Base-by-base conservation (phyloP, 345 rosid genomes). In the Citrus hindsii region DNA sequence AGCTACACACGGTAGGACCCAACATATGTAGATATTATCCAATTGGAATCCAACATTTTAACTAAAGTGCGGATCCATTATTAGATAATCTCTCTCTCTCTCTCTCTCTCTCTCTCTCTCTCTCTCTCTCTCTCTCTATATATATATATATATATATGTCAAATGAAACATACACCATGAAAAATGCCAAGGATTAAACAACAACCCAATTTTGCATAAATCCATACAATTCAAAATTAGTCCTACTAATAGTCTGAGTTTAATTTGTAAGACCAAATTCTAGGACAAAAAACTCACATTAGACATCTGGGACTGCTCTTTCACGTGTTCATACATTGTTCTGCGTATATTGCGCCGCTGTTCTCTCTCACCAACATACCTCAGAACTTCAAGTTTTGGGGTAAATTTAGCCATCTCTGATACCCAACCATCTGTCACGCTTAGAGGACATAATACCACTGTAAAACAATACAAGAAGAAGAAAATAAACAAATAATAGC, bases 371-470 rank as follows among this genome's bases (percentile, higher is more conserved):
- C 98, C 98, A 42, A 94, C 89, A 87, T 92, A 94, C 64, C 87
- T 89, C 77, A 94, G 84, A 80, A 87, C 88, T 84, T 84, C 68
- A 46, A 94, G 76, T 69, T 78, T 84, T 51, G 97, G 96, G 67
- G 93, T 81, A 79, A 94, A 94, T 79, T 88, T 91, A 77, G 60
- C 81, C 53, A 90, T 89, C 87, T 94, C 94, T 28, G 92, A 86
- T 59, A 90, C 80, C 98, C 97, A 94, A 65, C 97, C 93, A 84
- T 90, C 97, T 14, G 89, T 91, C 76, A 94, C 97, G 22, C 98
- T 94, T 38, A 94, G 85, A 65, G 97, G 97, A 82, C 96, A 94
- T 64, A 94, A 69, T 42, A 92, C 91, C 90, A 94, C 96, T 94
- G 85, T 84, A 83, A 71, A 72, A 9, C 51, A 68, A 80, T 40